These are phyloP conservation scores for Pestalotiopsis sp. DNA, from an alignment of 2,329 filamentous ascomycete genomes.

Conservation along the genomic window DNA sequence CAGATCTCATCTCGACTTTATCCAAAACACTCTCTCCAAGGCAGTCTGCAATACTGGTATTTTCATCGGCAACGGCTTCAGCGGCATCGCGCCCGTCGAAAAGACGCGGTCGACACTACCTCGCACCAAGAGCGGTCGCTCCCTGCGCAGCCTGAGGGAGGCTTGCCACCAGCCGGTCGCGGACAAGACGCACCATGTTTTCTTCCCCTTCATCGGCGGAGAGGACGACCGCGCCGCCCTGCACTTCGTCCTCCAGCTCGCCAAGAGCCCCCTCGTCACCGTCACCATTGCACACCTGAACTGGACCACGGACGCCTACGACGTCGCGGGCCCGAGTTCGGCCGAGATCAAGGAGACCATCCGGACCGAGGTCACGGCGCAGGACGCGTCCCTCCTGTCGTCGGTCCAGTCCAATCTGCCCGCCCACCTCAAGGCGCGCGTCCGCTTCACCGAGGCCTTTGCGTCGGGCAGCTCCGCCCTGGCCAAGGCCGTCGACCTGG, in stretches of 20 bases:
- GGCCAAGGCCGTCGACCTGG: conserved; percentile 52
- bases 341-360: conserved; percentile 25
- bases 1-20: conserved; percentile 71
- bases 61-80: conserved; percentile 70
- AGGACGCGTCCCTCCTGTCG: conserved; percentile 38
- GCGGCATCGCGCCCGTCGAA: conserved; percentile 37
- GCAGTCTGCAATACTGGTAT: conserved; percentile 73
- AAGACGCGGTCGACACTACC: conserved; percentile 39
- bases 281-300: conserved; percentile 72
- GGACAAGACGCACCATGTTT: conserved; percentile 79
- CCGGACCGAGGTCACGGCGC: conserved; percentile 34
- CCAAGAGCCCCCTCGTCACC: conserved; percentile 76
- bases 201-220: conserved; percentile 85
- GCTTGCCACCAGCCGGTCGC: conserved; percentile 59
- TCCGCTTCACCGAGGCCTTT: conserved; percentile 53
- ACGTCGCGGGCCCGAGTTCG: conserved; percentile 22
- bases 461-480: conserved; percentile 43
- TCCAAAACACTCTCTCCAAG: conserved; percentile 66
- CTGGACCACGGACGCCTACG: conserved; percentile 25
- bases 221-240: conserved; percentile 81
- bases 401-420: conserved; percentile 37
- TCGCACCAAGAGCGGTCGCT: conserved; percentile 57
- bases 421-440: conserved; percentile 32
- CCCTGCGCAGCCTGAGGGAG: conserved; percentile 62
- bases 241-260: conserved; percentile 81